Percentiles rank a stretch among this genome's conserved stretches.
Evolutionary conservation across 164 flowering plant species (phyloP).

Genomic region (Platanus orientalis): DNA sequence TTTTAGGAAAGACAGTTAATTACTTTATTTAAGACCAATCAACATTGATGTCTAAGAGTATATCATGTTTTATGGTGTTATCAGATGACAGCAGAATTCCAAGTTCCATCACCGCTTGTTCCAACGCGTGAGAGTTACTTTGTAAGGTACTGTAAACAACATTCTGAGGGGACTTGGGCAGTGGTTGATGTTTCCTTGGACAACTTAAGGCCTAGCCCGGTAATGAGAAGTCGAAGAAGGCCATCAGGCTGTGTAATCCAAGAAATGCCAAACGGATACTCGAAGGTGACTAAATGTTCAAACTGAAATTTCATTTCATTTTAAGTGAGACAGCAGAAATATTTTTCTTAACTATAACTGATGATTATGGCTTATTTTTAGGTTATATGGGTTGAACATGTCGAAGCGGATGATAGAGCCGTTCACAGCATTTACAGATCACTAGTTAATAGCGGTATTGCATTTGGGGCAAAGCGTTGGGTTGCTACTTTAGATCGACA

Average conservation of each 20-base stretch:
- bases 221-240: conserved; percentile 55
- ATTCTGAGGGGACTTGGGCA: conserved; percentile 75
- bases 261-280: conserved; percentile 83
- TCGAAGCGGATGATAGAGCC: conserved; percentile 64
- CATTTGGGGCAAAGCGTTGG: conserved; percentile 96
- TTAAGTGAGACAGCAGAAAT: neutral
- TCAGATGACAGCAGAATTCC: conserved; percentile 93
- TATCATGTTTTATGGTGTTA: neutral
- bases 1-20: too few relatives aligned
- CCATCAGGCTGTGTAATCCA: conserved; percentile 92
- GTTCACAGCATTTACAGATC: conserved; percentile 57
- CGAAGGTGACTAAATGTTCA: conserved; percentile 45
- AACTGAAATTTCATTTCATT: neutral
- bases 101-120: conserved; percentile 87
- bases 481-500: conserved; percentile 69
- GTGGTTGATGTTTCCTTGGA: conserved; percentile 92
- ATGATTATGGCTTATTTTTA: conserved; percentile 14
- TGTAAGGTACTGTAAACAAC: conserved; percentile 85
- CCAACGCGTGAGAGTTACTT: conserved; percentile 70
- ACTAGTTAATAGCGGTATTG: conserved; percentile 56
- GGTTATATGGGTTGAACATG: conserved; percentile 93
- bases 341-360: neutral
- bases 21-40: too few relatives aligned
- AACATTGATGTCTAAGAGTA: too few relatives aligned
- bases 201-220: conserved; percentile 41